These are phyloP conservation scores for Aspergillus wentii DNA, from an alignment of 495 filamentous ascomycete genomes.

Conservation along the genomic window DNA sequence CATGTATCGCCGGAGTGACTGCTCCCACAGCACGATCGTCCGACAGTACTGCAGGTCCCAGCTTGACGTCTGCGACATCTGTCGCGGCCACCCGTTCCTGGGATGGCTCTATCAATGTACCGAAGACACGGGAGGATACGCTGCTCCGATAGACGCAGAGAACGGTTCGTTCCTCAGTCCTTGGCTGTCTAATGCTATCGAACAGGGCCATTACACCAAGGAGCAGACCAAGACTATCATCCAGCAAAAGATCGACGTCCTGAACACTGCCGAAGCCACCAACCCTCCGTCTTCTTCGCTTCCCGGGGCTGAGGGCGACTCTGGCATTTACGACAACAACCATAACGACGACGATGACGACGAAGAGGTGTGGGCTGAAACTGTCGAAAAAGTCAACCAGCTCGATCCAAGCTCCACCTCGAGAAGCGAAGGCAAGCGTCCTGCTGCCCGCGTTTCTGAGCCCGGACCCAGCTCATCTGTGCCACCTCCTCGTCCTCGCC, in stretches of 20 bases:
- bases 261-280: slow-evolving; percentile 12
- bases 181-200: slow-evolving; percentile 41
- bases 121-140: slow-evolving; percentile 40
- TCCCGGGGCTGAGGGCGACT: slow-evolving; percentile 8
- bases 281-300: slow-evolving; percentile 1
- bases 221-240: slow-evolving; percentile 36
- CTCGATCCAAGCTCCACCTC: slow-evolving; percentile 1
- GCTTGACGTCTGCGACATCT: slow-evolving; percentile 44
- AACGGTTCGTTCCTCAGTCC: slow-evolving; percentile 28
- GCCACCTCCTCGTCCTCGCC: slow-evolving; percentile 40
- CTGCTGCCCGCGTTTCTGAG: slow-evolving; percentile 13
- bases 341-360: slow-evolving; percentile 12
- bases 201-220: slow-evolving; percentile 45
- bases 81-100: slow-evolving; percentile 38
- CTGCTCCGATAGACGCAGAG: slow-evolving; percentile 13
- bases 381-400: slow-evolving; percentile 8
- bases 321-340: too few relatives aligned
- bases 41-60: slow-evolving; percentile 9
- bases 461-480: too few relatives aligned
- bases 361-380: slow-evolving; percentile 1
- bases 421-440: slow-evolving; percentile 1
- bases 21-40: slow-evolving; percentile 10
- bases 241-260: slow-evolving; percentile 33
- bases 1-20: slow-evolving; percentile 1
- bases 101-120: slow-evolving; percentile 67